Percentiles rank a stretch among this genome's conserved stretches.
phyloP scores from a whole-genome alignment of 495 filamentous ascomycete genomes.

The Neurospora hispaniola region DNA sequence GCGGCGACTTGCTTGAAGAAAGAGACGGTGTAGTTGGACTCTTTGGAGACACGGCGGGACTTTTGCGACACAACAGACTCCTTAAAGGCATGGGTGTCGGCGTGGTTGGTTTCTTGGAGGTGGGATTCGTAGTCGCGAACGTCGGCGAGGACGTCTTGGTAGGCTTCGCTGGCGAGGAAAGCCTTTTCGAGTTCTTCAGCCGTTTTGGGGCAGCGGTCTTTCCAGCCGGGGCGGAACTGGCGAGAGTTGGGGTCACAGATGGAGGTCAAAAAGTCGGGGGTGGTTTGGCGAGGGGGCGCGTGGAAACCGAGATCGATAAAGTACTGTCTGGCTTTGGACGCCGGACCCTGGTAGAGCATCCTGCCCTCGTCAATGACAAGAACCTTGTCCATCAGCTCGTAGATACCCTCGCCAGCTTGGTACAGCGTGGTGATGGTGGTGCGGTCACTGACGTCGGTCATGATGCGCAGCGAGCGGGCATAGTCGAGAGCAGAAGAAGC shows the following conservation, averaged over 20 bases:
- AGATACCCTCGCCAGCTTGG: constrained; percentile 75
- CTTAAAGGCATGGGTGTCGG: constrained; percentile 39
- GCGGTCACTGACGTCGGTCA: constrained; percentile 72
- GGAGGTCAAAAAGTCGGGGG: constrained; percentile 63
- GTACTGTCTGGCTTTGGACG: constrained; percentile 46
- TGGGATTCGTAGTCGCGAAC: constrained; percentile 37
- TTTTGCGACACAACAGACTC: constrained; percentile 35
- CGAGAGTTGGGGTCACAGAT: constrained; percentile 59
- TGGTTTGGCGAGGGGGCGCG: constrained; percentile 46
- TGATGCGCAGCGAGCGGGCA: constrained; percentile 63
- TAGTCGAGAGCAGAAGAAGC: constrained; percentile 73
- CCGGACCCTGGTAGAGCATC: constrained; percentile 58
- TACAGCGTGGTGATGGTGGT: constrained; percentile 80
- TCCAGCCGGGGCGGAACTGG: constrained; percentile 47
- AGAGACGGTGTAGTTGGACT: constrained; percentile 46
- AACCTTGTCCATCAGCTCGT: constrained; percentile 67
- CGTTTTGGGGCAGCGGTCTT: constrained; percentile 55
- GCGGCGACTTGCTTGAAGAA: constrained; percentile 48
- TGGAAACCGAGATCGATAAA: constrained; percentile 51
- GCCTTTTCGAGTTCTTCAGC: constrained; percentile 57
- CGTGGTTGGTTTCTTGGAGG: constrained; percentile 18
- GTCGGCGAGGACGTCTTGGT: constrained; percentile 37
- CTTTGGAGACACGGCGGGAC: constrained; percentile 22
- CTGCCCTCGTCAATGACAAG: constrained; percentile 55
- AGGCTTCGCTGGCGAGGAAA: constrained; percentile 46